These are phyloP conservation scores for Trametes cubensis DNA, from an alignment of 768 basidiomycete genomes.

Conservation along the genomic window DNA sequence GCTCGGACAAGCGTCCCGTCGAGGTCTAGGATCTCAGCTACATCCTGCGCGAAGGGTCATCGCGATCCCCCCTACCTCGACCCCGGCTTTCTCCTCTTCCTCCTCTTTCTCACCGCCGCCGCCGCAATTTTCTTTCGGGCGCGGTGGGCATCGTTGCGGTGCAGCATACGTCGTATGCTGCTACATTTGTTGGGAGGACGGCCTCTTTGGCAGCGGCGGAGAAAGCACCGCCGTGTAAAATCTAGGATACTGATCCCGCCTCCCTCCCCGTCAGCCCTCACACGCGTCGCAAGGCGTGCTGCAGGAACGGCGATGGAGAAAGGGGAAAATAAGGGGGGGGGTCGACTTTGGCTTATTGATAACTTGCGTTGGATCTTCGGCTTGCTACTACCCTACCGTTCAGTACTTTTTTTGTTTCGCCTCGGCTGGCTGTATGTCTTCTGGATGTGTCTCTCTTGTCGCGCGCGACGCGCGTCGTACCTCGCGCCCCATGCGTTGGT, in stretches of 20 bases:
- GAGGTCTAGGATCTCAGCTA: constrained; percentile 8
- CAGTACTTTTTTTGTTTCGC: too few relatives aligned
- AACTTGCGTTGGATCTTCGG: background rate
- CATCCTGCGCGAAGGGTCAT: background rate
- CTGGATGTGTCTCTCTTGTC: too few relatives aligned
- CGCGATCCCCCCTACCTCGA: too few relatives aligned
- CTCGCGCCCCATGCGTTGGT: too few relatives aligned
- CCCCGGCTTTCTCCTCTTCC: background rate
- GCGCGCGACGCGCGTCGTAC: too few relatives aligned
- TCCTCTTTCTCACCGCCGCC: background rate
- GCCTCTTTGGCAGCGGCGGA: too few relatives aligned
- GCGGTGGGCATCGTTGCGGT: too few relatives aligned
- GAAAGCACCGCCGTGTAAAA: constrained; percentile 2
- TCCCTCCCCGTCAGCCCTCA: background rate
- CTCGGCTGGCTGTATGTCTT: too few relatives aligned
- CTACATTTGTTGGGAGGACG: too few relatives aligned
- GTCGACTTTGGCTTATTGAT: background rate
- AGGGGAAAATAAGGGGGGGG: background rate
- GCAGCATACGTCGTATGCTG: too few relatives aligned
- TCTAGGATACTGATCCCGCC: constrained; percentile 10
- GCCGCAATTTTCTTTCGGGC: background rate
- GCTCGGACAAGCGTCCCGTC: constrained; percentile 17
- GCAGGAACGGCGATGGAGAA: background rate
- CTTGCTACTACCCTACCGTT: too few relatives aligned
- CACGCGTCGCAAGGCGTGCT: background rate